These are phyloP conservation scores for Ogataea methylovora DNA, from an alignment of 805 yeast genomes.

Conservation along the genomic window DNA sequence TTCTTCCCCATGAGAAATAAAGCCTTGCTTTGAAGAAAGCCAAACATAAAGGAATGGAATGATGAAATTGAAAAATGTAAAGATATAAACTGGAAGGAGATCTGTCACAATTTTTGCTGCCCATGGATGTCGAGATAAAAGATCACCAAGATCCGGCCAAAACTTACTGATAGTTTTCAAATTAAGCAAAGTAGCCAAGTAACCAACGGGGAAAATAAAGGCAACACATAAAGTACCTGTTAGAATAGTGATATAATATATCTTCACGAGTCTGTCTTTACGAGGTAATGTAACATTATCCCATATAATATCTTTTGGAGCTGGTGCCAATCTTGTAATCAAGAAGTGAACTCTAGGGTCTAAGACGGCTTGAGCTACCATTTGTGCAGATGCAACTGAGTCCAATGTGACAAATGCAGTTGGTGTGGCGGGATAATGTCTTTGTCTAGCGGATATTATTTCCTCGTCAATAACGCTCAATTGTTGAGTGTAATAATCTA, in stretches of 20 bases:
- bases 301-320: conserved; percentile 95
- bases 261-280: conserved; percentile 57
- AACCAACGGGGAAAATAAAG: conserved; percentile 77
- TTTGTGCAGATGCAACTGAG: conserved; percentile 90
- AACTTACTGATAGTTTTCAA: conserved; percentile 68
- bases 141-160: conserved; percentile 75
- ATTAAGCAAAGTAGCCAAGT: conserved; percentile 75
- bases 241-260: conserved; percentile 54
- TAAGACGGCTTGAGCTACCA: conserved; percentile 91
- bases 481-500: conserved; percentile 64
- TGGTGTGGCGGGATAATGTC: conserved; percentile 75
- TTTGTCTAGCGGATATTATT: conserved; percentile 54
- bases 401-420: conserved; percentile 95
- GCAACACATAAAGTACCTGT: conserved; percentile 66
- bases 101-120: conserved; percentile 79
- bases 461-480: conserved; percentile 64
- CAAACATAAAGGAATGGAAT: conserved; percentile 85
- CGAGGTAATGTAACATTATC: conserved; percentile 78
- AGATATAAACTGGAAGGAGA: conserved; percentile 82
- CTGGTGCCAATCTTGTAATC: conserved; percentile 83
- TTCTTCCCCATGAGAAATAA: conserved; percentile 85
- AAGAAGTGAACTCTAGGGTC: conserved; percentile 84
- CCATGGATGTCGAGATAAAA: conserved; percentile 59
- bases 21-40: conserved; percentile 80
- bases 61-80: conserved; percentile 72